Evolutionary conservation across 2,329 filamentous ascomycete genomes (phyloP).

Genomic region (Penicillium palitans): DNA sequence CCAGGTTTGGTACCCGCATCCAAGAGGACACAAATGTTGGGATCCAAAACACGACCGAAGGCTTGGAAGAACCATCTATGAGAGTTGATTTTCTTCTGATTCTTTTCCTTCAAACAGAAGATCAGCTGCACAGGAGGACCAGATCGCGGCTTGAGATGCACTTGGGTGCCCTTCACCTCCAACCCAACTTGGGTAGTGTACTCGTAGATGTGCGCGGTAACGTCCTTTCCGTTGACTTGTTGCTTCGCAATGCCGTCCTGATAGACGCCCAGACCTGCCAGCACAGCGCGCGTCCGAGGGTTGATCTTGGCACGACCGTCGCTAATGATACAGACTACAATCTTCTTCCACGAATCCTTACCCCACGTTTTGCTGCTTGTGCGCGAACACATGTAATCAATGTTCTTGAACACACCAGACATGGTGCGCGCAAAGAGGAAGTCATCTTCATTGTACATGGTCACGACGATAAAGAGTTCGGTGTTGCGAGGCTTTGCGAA

Average conservation of each 20-base stretch:
- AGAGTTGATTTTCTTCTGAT: conserved; percentile 99
- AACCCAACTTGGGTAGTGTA: conserved; percentile 64
- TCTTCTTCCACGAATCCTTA: conserved; percentile 99
- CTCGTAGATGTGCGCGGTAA: conserved; percentile 96
- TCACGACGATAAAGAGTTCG: conserved; percentile 93
- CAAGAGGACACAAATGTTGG: conserved; percentile 93
- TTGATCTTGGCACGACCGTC: conserved; percentile 98
- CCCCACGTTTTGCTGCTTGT: conserved; percentile 97
- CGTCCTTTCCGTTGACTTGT: conserved; percentile 93
- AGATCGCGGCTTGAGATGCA: conserved; percentile 76
- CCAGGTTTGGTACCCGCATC: conserved; percentile 96
- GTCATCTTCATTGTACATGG: conserved; percentile 99
- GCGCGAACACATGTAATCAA: conserved; percentile 95
- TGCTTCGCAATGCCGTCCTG: conserved; percentile 99
- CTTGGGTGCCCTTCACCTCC: conserved; percentile 85
- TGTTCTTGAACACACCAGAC: conserved; percentile 97
- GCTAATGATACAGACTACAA: conserved; percentile 95
- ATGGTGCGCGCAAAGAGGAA: conserved; percentile 93
- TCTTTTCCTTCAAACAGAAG: conserved; percentile 98
- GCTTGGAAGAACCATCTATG: conserved; percentile 99
- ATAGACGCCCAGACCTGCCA: conserved; percentile 93
- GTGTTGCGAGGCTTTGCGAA: conserved; percentile 92
- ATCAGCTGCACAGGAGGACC: conserved; percentile 92
- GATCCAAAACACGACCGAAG: conserved; percentile 86
- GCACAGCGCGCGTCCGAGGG: conserved; percentile 78